Conservation (phyloP, 1,139 yeast species). For the Hansenula sp. region DNA sequence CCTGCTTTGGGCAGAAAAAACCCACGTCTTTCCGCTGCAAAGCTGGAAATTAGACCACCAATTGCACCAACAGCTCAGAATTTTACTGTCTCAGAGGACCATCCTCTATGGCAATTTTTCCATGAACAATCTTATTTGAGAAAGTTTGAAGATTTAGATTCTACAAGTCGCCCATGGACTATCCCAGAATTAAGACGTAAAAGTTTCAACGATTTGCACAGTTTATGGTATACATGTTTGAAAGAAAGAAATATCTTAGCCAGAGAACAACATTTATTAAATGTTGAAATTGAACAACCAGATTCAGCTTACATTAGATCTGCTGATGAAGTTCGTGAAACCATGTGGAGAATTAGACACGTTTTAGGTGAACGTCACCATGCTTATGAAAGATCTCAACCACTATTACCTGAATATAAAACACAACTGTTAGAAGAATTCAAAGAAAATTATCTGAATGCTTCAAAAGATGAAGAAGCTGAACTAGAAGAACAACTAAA, state of each 20-base stretch:
- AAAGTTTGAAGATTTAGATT: slow-evolving; percentile 50
- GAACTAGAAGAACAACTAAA: slow-evolving; percentile 66
- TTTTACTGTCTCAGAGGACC: slow-evolving; percentile 73
- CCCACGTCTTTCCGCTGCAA: neutral
- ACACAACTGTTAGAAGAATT: slow-evolving; percentile 53
- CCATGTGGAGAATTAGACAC: slow-evolving; percentile 79
- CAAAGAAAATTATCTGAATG: slow-evolving; percentile 51
- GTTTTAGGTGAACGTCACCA: slow-evolving; percentile 84
- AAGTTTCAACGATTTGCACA: slow-evolving; percentile 87
- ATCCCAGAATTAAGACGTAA: slow-evolving; percentile 87
- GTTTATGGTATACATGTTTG: slow-evolving; percentile 82
- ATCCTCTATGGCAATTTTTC: slow-evolving; percentile 96
- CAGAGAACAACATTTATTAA: slow-evolving; percentile 61
- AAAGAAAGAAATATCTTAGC: slow-evolving; percentile 79
- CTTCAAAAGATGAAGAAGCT: slow-evolving; percentile 52
- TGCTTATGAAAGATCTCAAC: slow-evolving; percentile 60
- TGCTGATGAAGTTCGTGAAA: slow-evolving; percentile 42
- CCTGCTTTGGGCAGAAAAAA: neutral
- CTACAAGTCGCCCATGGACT: slow-evolving; percentile 78
- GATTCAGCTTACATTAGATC: slow-evolving; percentile 33
- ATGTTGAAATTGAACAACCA: slow-evolving; percentile 36
- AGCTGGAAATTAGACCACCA: slow-evolving; percentile 67
- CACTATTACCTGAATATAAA: slow-evolving; percentile 40
- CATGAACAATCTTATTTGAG: slow-evolving; percentile 60
- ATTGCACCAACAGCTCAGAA: slow-evolving; percentile 78